Evolutionary conservation across 108 stramenopile species (phyloP).

Genomic region (Pseudonitzschia multistriata): DNA sequence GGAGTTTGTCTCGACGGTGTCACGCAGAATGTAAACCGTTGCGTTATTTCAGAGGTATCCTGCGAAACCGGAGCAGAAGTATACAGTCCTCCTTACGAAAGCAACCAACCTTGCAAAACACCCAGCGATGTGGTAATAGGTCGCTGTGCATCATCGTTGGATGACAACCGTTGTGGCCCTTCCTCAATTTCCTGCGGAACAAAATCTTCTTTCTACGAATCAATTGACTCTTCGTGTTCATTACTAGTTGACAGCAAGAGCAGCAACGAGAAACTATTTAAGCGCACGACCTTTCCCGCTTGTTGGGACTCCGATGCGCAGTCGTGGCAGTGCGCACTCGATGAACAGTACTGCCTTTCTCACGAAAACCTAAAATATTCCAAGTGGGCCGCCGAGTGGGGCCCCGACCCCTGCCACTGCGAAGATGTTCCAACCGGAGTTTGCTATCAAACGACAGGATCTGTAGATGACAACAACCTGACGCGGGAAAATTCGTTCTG

Average conservation of each 20-base stretch:
- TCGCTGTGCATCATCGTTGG: conserved; percentile 1
- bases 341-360: neutral
- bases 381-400: neutral
- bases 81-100: neutral
- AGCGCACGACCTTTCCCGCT: neutral
- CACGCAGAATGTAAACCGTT: neutral
- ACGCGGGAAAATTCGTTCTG: neutral
- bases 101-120: neutral
- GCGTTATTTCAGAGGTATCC: neutral
- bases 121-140: neutral
- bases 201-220: neutral
- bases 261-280: no score
- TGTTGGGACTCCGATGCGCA: neutral
- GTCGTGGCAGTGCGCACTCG: neutral
- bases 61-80: neutral
- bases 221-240: neutral
- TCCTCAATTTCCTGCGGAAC: neutral
- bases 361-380: neutral
- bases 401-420: neutral
- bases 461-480: neutral
- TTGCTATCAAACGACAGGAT: neutral
- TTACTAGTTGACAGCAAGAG: neutral
- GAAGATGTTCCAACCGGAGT: conserved; percentile 10
- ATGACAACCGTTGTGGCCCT: neutral
- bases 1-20: neutral